A percentile compares a stretch with the other conserved stretches of the same genome.
These are phyloP conservation scores for Blastobotrys aristatus DNA, from an alignment of 1,139 yeast species.

Conservation along the genomic window DNA sequence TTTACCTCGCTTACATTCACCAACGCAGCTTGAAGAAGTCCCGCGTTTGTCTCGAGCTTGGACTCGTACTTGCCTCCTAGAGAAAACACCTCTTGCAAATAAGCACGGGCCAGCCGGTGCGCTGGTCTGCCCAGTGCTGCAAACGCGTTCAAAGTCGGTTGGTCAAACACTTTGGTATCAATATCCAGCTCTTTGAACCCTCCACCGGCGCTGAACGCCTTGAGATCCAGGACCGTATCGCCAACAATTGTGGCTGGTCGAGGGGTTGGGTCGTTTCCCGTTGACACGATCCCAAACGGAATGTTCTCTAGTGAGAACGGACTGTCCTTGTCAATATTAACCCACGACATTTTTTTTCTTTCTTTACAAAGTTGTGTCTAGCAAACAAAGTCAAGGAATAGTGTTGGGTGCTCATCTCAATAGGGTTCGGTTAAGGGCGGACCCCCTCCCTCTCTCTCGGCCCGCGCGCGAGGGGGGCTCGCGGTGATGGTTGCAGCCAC, in stretches of 20 bases:
- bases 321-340: slow-evolving; percentile 15
- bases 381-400: no score
- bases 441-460: no score
- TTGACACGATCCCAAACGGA: slow-evolving; percentile 25
- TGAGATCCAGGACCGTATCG: slow-evolving; percentile 21
- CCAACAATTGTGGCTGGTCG: slow-evolving; percentile 24
- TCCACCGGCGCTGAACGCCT: slow-evolving; percentile 16
- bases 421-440: no score
- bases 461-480: no score
- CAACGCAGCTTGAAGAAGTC: slow-evolving; percentile 11
- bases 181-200: slow-evolving; percentile 16
- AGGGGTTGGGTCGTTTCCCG: slow-evolving; percentile 13
- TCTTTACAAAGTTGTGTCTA: no score
- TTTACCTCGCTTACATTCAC: slow-evolving; percentile 12
- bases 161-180: slow-evolving; percentile 14
- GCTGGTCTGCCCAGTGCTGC: slow-evolving; percentile 24
- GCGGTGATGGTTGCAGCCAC: no score
- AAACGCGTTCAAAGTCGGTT: slow-evolving; percentile 22
- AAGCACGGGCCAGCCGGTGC: slow-evolving; percentile 20
- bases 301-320: slow-evolving; percentile 23
- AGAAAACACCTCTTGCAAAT: slow-evolving; percentile 22
- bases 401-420: no score
- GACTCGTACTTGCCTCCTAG: slow-evolving; percentile 17
- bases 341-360: not conserved
- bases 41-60: slow-evolving; percentile 16